These are phyloP conservation scores for Vachellia pachyceras DNA, from an alignment of 306 rosid species.

Conservation along the genomic window DNA sequence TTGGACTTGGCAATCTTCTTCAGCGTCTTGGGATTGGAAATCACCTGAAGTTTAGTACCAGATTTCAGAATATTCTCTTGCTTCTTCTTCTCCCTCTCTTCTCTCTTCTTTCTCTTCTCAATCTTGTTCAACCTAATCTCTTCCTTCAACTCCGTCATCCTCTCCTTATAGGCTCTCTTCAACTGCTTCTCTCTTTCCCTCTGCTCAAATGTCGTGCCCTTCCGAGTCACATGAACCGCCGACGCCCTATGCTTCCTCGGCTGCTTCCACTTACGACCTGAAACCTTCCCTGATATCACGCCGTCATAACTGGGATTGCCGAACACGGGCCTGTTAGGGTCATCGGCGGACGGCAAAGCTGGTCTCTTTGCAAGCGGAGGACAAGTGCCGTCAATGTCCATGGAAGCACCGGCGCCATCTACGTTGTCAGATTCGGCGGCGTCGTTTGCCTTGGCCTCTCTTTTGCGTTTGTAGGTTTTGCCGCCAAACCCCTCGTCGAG, in stretches of 20 bases:
- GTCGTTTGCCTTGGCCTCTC: no score
- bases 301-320: no score
- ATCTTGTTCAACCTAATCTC: conserved; percentile 76
- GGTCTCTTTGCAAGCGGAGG: no score
- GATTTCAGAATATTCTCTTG: conserved; percentile 77
- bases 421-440: no score
- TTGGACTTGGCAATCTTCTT: conserved; percentile 83
- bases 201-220: conserved; percentile 69
- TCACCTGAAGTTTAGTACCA: conserved; percentile 83
- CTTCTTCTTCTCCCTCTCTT: conserved; percentile 93
- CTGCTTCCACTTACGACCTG: no score
- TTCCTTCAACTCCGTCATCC: conserved; percentile 78
- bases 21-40: conserved; percentile 81
- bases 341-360: no score
- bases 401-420: no score
- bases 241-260: conserved; percentile 66
- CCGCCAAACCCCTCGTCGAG: no score
- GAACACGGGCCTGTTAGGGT: no score
- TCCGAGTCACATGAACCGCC: conserved; percentile 63
- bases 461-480: no score
- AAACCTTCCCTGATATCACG: no score
- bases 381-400: no score
- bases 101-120: conserved; percentile 84
- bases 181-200: conserved; percentile 87
- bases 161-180: conserved; percentile 72